These are phyloP conservation scores for Mucor plumbeus DNA, from an alignment of 371 early-diverging fungal genomes.

Conservation along the genomic window DNA sequence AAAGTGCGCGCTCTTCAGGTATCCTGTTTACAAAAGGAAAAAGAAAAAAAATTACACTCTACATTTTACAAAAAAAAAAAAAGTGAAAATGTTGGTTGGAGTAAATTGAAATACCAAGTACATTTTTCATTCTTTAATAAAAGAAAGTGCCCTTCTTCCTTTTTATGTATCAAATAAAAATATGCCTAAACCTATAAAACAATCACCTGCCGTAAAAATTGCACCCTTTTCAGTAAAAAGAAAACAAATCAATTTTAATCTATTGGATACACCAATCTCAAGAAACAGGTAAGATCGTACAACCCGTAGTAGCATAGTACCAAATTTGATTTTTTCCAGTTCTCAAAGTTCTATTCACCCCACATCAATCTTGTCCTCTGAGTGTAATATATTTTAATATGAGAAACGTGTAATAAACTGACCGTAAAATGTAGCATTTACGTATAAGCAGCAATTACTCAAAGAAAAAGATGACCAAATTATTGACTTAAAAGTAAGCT, in stretches of 20 bases:
- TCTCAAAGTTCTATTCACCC: slow-evolving; percentile 13
- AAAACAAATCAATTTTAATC: slow-evolving; percentile 42
- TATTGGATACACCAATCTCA: slow-evolving; percentile 31
- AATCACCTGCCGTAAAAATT: neutral
- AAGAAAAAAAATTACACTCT: neutral
- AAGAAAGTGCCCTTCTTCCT: neutral
- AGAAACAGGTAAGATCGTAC: slow-evolving; percentile 12
- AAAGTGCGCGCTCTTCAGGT: slow-evolving; percentile 5
- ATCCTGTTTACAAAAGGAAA: neutral
- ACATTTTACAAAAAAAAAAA: neutral
- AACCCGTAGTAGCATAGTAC: neutral
- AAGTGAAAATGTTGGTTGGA: neutral
- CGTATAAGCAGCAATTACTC: slow-evolving; percentile 7
- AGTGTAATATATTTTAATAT: slow-evolving; percentile 20
- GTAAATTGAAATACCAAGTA: neutral
- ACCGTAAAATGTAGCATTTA: neutral
- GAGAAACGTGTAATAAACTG: neutral
- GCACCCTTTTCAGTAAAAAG: slow-evolving; percentile 34
- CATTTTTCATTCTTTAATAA: neutral
- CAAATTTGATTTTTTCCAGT: slow-evolving; percentile 14
- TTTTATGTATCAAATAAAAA: neutral
- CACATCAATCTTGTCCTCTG: slow-evolving; percentile 14
- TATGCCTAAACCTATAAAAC: slow-evolving; percentile 1
- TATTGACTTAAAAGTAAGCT: slow-evolving; percentile 15
- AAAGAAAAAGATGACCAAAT: slow-evolving; percentile 32